Evolutionary conservation across 495 filamentous ascomycete species (phyloP), one percentile per base, ranked within the genome.

Genomic region (Penicillium lividum): DNA sequence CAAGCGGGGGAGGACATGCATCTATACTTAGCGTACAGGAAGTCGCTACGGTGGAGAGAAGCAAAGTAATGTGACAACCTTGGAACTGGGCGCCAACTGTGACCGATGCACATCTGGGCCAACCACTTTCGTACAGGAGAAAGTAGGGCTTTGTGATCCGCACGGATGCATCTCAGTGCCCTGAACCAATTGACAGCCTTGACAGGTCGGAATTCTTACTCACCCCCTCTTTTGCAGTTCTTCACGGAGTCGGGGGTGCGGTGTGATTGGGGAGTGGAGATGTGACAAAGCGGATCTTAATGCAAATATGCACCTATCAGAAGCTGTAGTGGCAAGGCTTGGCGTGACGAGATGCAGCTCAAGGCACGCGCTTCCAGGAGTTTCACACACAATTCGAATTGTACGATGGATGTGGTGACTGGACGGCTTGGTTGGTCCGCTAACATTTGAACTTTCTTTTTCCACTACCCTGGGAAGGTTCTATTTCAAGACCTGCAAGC

Each of bases 291-390:
- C 60, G 67, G 65, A 65, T 61, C 59, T 55, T 40, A 6, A 48
- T 57, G 62, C 46, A n/a, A 45, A 27, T 33, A 40, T 49, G 49
- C 15, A 53, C 67, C 49, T 68, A 68, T 69, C 67, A 69, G 43
- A 45, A 40, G n/a, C 31, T 52, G 33, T 15, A 16, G 33, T 34
- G 54, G 18, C 22, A 11, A 16, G 27, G 6, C 61, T 69, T 65
- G 64, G 67, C 60, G 67, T 70, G 67, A 70, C 54, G 58, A 66
- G 58, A 43, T 70, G 67, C 67, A 70, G 57, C 43, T 55, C n/a
- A 57, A 54, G 29, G 66, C 61, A 67, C 64, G 38, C 66, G 56
- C 46, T 56, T 40, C 29, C 57, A 53, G 56, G 50, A 30, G 61
- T 60, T 58, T 69, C 40, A 66, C 53, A 15, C 46, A 49, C 46